Evolutionary conservation across 2,329 filamentous ascomycete species (phyloP).

Genomic region (Fusarium denticulatum): DNA sequence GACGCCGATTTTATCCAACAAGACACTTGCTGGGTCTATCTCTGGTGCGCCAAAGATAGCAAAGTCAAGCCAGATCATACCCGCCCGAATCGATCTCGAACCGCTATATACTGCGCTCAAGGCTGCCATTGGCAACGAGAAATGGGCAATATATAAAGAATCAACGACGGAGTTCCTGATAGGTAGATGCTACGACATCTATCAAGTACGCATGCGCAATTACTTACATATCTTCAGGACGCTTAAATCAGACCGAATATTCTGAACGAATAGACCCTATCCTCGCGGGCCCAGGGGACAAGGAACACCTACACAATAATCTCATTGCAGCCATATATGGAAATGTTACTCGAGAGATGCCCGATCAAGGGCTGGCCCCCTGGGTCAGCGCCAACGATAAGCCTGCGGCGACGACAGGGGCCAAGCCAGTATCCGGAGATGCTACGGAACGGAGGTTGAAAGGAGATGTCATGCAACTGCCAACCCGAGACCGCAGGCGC

Average conservation of each 20-base stretch:
- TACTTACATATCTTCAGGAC: conserved; percentile 58
- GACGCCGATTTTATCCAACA: conserved; percentile 67
- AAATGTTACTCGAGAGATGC: conserved; percentile 76
- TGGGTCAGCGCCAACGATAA: conserved; percentile 80
- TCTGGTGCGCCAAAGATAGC: conserved; percentile 60
- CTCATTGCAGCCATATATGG: conserved; percentile 73
- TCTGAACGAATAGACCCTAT: conserved; percentile 69
- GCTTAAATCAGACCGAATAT: conserved; percentile 70
- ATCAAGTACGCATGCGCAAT: background rate
- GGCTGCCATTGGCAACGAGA: conserved; percentile 65
- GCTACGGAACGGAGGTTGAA: conserved; percentile 73
- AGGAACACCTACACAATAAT: conserved; percentile 73
- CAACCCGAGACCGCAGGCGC: conserved; percentile 71
- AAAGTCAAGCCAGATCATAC: conserved; percentile 71
- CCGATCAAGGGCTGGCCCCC: conserved; percentile 72
- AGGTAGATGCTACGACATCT: conserved; percentile 54
- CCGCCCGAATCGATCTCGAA: conserved; percentile 74
- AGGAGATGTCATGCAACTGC: conserved; percentile 76
- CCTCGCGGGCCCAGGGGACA: conserved; percentile 67
- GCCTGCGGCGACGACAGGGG: conserved; percentile 64
- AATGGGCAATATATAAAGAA: conserved; percentile 73
- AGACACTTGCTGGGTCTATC: conserved; percentile 65
- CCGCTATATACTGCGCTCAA: conserved; percentile 72
- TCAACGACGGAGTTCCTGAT: conserved; percentile 70
- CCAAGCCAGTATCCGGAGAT: conserved; percentile 72